Base-by-base conservation (phyloP, 75 land plant species). In the Selaginella tamariscina region DNA sequence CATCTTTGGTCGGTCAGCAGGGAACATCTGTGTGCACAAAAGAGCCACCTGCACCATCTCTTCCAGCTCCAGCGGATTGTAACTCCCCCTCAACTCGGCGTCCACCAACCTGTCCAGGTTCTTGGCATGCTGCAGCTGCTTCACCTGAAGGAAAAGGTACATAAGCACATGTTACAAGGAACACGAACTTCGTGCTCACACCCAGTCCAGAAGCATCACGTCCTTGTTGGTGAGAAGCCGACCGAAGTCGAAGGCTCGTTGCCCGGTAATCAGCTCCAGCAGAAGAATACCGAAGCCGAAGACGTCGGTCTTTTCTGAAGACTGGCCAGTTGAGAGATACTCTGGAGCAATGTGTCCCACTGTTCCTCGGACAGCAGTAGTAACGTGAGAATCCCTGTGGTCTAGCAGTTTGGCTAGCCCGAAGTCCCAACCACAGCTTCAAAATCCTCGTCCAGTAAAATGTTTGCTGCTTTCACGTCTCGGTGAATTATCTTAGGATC, bases 401-500 rank as follows among this genome's bases (percentile, higher is more conserved):
- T 88, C 88, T 69, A 88, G 66, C 68, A 88, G 85, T 75, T 88
- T 88, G 33, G 93, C 88, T 44, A 88, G 65, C 28, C 93, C 93
- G 68, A 88, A 88, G 73, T 88, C 93, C 27, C 93, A 0, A 88
- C 91, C 0, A 87, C 81, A 39, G 91, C 88, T 73, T 87, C 91
- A 78, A 87, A 90, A 54, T 77, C 81, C 64, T 84, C 91, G 72
- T 90, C 91, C 24, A 90, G 80, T 70, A 88, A 70, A 65, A 92
- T 88, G 28, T 92, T 92, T 30, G 97, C 93, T 24, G 97, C 97
- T 69, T 92, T 92, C 30, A 92, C 97, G 76, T 92, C 97, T 27
- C 97, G 78, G 71, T 91, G 96, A 32, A 91, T 91, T 54, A 91
- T 91, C 81, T 91, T 91, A 21, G 96, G 96, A 71, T 91, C 92